phyloP scores from a whole-genome alignment of 768 basidiomycete species.

The Pisolithus tinctorius region DNA sequence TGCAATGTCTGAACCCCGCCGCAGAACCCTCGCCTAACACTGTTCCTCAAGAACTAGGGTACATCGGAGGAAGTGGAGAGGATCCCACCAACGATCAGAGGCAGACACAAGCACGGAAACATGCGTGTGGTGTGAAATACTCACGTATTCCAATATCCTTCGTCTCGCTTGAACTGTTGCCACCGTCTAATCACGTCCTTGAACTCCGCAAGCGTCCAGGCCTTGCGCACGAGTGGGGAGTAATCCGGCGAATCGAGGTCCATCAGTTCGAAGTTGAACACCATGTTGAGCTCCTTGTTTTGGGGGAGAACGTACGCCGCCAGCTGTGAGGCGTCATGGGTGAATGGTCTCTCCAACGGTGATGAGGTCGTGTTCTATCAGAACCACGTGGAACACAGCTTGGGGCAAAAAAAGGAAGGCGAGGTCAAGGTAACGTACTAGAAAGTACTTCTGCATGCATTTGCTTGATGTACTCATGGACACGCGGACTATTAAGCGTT shows the following conservation, averaged over 20 bases:
- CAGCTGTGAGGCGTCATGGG: conserved; percentile 43
- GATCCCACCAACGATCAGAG: conserved; percentile 1
- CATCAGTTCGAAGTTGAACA: conserved; percentile 60
- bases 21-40: conserved; percentile 11
- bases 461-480: conserved; percentile 63
- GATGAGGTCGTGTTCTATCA: conserved; percentile 47
- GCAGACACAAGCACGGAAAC: not conserved
- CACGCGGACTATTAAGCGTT: conserved; percentile 41
- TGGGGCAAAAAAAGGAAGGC: conserved; percentile 5
- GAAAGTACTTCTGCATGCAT: conserved; percentile 59
- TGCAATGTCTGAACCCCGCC: conserved; percentile 11
- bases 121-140: conserved; percentile 12
- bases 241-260: conserved; percentile 46
- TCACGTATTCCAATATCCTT: conserved; percentile 65
- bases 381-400: conserved; percentile 5
- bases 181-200: conserved; percentile 42
- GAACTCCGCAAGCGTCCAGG: conserved; percentile 49
- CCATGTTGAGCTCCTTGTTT: conserved; percentile 59
- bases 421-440: conserved; percentile 31
- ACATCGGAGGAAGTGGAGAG: conserved; percentile 7
- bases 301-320: conserved; percentile 49
- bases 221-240: conserved; percentile 33
- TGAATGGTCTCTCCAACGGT: conserved; percentile 64
- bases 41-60: conserved; percentile 9
- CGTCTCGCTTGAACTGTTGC: conserved; percentile 51